Conservation (phyloP, 176 grass and related monocot genomes). For the Chloris gayana region DNA sequence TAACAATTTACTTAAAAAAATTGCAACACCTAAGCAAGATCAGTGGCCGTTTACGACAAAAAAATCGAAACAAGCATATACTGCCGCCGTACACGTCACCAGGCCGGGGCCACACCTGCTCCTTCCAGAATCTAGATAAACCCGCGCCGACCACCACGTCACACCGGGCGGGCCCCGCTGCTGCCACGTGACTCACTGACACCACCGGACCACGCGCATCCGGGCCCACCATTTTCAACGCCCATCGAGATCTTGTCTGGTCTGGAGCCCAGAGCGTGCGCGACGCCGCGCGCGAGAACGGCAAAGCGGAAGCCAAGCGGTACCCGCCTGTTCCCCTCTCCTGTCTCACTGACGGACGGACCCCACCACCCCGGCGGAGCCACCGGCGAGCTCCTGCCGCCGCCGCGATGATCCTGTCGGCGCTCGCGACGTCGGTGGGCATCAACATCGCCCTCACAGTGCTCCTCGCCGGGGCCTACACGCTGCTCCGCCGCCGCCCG, state of each 20-base stretch:
- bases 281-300: neutral
- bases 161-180: neutral
- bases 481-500: slow-evolving; percentile 69
- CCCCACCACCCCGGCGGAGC: slow-evolving; percentile 27
- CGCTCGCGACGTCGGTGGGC: slow-evolving; percentile 86
- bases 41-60: too few relatives aligned
- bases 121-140: slow-evolving; percentile 7
- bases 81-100: neutral
- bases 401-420: slow-evolving; percentile 78
- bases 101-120: neutral
- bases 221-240: neutral
- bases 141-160: slow-evolving; percentile 29
- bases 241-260: neutral
- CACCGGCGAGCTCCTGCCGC: neutral
- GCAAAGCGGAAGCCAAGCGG: neutral
- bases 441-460: slow-evolving; percentile 77
- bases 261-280: neutral
- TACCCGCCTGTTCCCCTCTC: neutral
- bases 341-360: slow-evolving; percentile 20
- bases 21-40: too few relatives aligned
- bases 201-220: rapidly evolving
- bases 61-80: too few relatives aligned
- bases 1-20: too few relatives aligned
- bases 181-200: neutral
- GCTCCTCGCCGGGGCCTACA: slow-evolving; percentile 67